Evolutionary conservation across 805 yeast species (phyloP).

Genomic region (Candida ascalaphidarum): DNA sequence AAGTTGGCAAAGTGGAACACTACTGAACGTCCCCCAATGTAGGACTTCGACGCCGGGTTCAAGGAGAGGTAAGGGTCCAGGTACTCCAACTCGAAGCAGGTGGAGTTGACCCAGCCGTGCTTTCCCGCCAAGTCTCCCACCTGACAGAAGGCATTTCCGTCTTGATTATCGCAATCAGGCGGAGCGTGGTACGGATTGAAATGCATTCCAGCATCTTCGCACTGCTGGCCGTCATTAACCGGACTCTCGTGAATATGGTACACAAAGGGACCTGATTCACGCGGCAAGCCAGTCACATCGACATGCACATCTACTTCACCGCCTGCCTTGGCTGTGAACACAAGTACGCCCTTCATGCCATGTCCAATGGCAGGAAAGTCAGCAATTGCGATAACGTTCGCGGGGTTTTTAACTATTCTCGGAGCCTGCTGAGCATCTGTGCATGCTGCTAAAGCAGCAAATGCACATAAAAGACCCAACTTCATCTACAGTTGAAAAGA

Average conservation of each 20-base stretch:
- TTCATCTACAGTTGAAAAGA: background rate
- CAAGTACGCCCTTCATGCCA: conserved; percentile 21
- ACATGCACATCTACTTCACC: conserved; percentile 59
- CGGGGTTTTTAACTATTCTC: conserved; percentile 39
- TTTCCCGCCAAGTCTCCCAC: conserved; percentile 75
- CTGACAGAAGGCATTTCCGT: conserved; percentile 51
- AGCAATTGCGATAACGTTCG: conserved; percentile 45
- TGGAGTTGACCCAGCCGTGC: conserved; percentile 64
- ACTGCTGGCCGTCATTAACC: conserved; percentile 39
- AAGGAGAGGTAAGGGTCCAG: conserved; percentile 60
- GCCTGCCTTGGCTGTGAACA: conserved; percentile 48
- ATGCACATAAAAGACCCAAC: background rate
- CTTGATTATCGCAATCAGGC: conserved; percentile 40
- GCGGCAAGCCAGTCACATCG: conserved; percentile 63
- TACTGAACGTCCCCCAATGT: conserved; percentile 47
- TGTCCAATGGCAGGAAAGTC: conserved; percentile 43
- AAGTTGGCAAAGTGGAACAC: conserved; percentile 41
- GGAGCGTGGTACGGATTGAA: conserved; percentile 59
- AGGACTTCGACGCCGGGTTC: conserved; percentile 46
- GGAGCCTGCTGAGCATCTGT: conserved; percentile 33
- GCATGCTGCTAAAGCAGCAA: conserved; percentile 1
- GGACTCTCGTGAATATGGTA: conserved; percentile 61
- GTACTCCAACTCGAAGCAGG: conserved; percentile 58
- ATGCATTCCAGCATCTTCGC: conserved; percentile 47
- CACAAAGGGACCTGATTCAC: conserved; percentile 55